Percentiles rank a stretch among this genome's conserved stretches.
phyloP scores from a whole-genome alignment of 805 yeast genomes.

The Starmerella etchellsii region DNA sequence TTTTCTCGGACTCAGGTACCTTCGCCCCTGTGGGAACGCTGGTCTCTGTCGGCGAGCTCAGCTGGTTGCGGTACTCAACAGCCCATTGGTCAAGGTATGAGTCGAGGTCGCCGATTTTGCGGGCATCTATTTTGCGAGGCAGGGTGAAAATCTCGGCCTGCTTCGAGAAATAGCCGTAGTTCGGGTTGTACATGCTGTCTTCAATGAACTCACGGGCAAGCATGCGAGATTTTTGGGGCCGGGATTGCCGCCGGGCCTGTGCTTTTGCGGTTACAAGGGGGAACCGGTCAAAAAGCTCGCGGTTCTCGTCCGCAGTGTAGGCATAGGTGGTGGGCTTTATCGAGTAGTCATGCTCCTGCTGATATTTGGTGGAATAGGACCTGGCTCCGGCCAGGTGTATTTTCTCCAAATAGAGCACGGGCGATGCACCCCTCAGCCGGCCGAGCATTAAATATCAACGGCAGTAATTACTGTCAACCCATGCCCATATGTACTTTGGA shows the following conservation, averaged over 20 bases:
- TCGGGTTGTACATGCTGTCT: slow-evolving; percentile 68
- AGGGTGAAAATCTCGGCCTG: slow-evolving; percentile 69
- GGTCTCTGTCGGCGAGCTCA: slow-evolving; percentile 2
- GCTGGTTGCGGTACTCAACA: slow-evolving; percentile 34
- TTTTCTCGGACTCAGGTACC: slow-evolving; percentile 4
- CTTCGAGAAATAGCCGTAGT: slow-evolving; percentile 69
- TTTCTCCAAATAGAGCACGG: neutral
- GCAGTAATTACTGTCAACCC: too few relatives aligned
- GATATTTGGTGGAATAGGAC: slow-evolving; percentile 3
- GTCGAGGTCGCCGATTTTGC: slow-evolving; percentile 45
- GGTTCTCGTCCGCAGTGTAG: slow-evolving; percentile 27
- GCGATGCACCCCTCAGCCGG: neutral
- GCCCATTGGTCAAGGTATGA: slow-evolving; percentile 62
- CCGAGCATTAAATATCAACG: too few relatives aligned
- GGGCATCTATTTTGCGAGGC: slow-evolving; percentile 50
- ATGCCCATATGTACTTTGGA: too few relatives aligned
- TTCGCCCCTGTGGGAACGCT: neutral
- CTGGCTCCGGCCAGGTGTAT: neutral
- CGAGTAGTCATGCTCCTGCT: slow-evolving; percentile 27
- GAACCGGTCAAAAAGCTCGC: slow-evolving; percentile 31
- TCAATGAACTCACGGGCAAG: slow-evolving; percentile 69
- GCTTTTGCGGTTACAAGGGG: slow-evolving; percentile 33
- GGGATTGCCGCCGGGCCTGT: slow-evolving; percentile 28
- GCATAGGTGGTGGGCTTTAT: slow-evolving; percentile 27
- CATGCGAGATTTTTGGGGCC: slow-evolving; percentile 60